Base-by-base conservation (phyloP, 805 yeast species). In the Metschnikowia shivogae region DNA sequence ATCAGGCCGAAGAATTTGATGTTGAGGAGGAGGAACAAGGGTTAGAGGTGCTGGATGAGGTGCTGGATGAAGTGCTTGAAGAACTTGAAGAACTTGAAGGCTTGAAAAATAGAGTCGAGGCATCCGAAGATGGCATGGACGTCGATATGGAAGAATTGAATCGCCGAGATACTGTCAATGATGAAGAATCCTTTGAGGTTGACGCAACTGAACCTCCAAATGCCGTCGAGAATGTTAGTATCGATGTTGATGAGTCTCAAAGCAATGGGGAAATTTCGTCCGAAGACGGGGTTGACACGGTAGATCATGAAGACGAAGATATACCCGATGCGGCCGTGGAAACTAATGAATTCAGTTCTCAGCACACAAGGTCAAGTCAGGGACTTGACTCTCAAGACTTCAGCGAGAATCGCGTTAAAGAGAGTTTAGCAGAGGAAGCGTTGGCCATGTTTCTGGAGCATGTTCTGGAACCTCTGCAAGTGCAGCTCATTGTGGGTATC, bases 1-100 rank as follows among this genome's bases (percentile, higher is more conserved):
- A 12, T 4, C 26, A 36, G 17, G 33, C 32, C 5, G 24, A n/a
- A 5, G 19, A 31, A 3, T 24, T 19, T 10, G 44, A 24, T 27
- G 28, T 17, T 7, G 47, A 44, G 11, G 41, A 36, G n/a, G 37
- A 39, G 6, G 39, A 24, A 1, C 40, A 34, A 13, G 29, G 32
- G 10, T 14, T 14, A 9, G 33, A 32, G 17, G 40, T 17, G 10
- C 33, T 24, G 26, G 43, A 39, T 2, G 41, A 39, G 20, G 43
- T 39, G 19, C 12, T 19, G 17, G 37, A 28, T 13, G 45, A 40
- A 14, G 39, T 3, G 42, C 26, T 14, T 8, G 36, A 44, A 14
- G 29, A 32, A n/a, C 26, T 22, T 24, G 51, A 46, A 31, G 51
- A 42, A 4, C 49, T 36, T n/a, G 50, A 36, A 24, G 37, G 3